phyloP scores from a whole-genome alignment of 2,329 filamentous ascomycete genomes.

The Immersiporthe knoxdaviesiana region DNA sequence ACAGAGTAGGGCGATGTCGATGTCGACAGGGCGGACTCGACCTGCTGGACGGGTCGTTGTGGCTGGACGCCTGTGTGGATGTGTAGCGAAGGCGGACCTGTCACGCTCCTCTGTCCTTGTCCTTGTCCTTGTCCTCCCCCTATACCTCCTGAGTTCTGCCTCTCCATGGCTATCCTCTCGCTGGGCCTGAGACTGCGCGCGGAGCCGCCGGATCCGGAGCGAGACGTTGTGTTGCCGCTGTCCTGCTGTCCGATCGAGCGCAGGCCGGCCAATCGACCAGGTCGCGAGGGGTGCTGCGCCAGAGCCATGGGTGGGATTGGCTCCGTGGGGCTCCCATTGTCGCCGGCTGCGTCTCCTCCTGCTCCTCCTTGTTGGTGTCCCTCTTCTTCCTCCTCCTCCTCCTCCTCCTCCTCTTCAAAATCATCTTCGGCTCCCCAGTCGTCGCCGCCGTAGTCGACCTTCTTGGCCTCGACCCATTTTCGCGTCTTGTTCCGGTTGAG shows the following conservation, averaged over 20 bases:
- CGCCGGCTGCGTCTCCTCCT: constrained; percentile 29
- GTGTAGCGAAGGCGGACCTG: constrained; percentile 32
- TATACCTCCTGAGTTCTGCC: constrained; percentile 20
- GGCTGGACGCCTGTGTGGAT: constrained; percentile 31
- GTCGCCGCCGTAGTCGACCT: constrained; percentile 85
- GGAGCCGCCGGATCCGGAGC: constrained; percentile 22
- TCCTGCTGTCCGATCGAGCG: constrained; percentile 21
- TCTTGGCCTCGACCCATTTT: constrained; percentile 93
- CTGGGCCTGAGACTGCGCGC: constrained; percentile 26
- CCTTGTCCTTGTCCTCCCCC: neutral
- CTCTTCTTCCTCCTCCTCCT: constrained; percentile 31
- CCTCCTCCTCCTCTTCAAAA: constrained; percentile 61
- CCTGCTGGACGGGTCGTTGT: constrained; percentile 15
- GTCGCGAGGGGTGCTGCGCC: constrained; percentile 26
- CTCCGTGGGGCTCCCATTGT: constrained; percentile 38
- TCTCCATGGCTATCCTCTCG: constrained; percentile 28
- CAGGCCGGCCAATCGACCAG: constrained; percentile 25
- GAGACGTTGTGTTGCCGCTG: constrained; percentile 22
- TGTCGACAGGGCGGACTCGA: constrained; percentile 13
- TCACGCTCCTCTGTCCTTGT: constrained; percentile 29
- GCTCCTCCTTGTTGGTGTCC: constrained; percentile 39
- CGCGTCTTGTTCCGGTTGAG: constrained; percentile 87
- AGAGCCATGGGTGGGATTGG: constrained; percentile 14
- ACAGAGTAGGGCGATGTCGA: constrained; percentile 22
- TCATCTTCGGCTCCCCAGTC: constrained; percentile 84